A percentile compares a stretch with the other conserved stretches of the same genome.
These are phyloP conservation scores for Codiaeum variegatum DNA, from an alignment of 441 rosid genomes.

Conservation along the genomic window DNA sequence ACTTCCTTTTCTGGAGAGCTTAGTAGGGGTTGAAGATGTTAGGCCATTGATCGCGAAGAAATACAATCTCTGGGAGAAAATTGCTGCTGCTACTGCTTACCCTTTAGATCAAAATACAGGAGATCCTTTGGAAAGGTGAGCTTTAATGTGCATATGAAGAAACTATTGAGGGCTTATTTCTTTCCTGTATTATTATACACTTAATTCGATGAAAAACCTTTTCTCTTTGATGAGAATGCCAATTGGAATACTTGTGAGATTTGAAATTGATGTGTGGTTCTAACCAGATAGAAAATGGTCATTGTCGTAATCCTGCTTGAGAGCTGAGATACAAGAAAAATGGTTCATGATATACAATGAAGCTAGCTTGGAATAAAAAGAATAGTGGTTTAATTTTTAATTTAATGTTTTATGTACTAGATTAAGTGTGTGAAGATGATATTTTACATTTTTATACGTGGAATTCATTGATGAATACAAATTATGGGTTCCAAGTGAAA, in stretches of 20 bases:
- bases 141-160: constrained; percentile 7
- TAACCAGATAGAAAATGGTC: constrained; percentile 7
- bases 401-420: background rate
- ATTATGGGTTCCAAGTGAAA: background rate
- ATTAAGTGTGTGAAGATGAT: background rate
- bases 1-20: constrained; percentile 87
- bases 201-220: constrained; percentile 18
- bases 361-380: constrained; percentile 14
- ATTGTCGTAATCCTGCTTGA: constrained; percentile 7
- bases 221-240: constrained; percentile 20
- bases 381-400: background rate
- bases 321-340: background rate
- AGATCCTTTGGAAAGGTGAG: constrained; percentile 59
- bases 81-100: constrained; percentile 64
- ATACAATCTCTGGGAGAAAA: constrained; percentile 68
- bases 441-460: background rate
- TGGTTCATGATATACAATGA: constrained; percentile 12
- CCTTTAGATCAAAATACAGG: constrained; percentile 42
- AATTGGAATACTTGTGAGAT: constrained; percentile 16
- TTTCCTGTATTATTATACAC: constrained; percentile 23
- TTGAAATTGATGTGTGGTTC: constrained; percentile 20
- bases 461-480: background rate
- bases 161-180: constrained; percentile 5
- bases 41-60: constrained; percentile 63
- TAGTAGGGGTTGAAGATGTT: constrained; percentile 82